Base-by-base conservation (phyloP, 306 rosid species). In the Quercus glauca region DNA sequence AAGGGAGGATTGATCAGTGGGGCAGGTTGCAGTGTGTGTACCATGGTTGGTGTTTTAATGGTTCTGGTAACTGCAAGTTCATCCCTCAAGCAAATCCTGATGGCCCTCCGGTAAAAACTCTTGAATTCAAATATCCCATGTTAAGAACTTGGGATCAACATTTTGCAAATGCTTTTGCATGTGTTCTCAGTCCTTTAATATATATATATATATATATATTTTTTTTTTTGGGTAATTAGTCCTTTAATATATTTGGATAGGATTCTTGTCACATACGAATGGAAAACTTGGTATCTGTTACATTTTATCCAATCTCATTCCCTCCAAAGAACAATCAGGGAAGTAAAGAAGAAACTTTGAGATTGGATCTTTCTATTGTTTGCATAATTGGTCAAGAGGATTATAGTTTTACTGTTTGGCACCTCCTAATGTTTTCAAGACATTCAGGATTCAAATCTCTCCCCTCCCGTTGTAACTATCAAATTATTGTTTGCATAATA, bases 41-140 rank as follows among this genome's bases (percentile, higher is more conserved):
- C 69, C 97, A 94, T 85, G 98, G 98, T 29, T 94, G 97, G 97
- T 94, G 98, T 78, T 94, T 94, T 72, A 84, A 88, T 86, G 97
- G 98, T 78, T 83, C 92, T 21, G 98, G 97, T 33, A 89, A 87
- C 37, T 94, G 98, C 83, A 88, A 92, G 75, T 71, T 94, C 72
- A 94, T 94, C 86, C 98, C 97, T 73, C 99, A 94, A 74, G 97
- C 92, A 41, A 91, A 97, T 37, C 84, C 71, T 3, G 92, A 92
- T 6, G 97, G 97, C 61, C 93, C 97, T 86, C 95, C 87, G 87
- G 99, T 94, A 85, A 78, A 17, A 72, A n/a, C 1, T 25, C 57
- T 71, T 65, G 41, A 19, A 61, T 0, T 17, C 5, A 68, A 71
- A 59, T 59, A 6, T 59, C 65, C 65, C 4, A 3, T 4, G 11